Conservation (phyloP, 306 rosid genomes). For the Cucurbita argyrosperma region DNA sequence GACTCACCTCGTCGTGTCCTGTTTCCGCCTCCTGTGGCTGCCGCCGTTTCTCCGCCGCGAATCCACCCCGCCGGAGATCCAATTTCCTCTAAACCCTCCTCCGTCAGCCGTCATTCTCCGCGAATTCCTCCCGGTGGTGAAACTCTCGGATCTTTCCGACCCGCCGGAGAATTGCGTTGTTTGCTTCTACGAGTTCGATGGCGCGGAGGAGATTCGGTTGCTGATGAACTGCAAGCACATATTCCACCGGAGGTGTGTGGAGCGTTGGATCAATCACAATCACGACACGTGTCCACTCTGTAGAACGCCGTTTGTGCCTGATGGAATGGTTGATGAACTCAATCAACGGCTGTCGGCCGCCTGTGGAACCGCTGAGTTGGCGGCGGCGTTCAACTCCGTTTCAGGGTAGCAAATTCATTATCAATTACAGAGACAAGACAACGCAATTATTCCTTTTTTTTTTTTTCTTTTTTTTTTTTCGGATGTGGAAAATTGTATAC, state of each 20-base stretch:
- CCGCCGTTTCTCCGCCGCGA: constrained; percentile 55
- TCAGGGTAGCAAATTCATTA: constrained; percentile 1
- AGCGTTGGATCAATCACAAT: constrained; percentile 94
- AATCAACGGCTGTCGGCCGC: constrained; percentile 69
- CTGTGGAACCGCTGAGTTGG: constrained; percentile 26
- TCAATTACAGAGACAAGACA: not conserved
- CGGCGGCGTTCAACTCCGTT: constrained; percentile 20
- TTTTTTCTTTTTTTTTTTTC: not conserved
- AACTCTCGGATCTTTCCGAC: constrained; percentile 19
- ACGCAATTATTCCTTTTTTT: not conserved
- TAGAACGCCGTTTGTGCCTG: constrained; percentile 60
- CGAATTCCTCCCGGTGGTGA: constrained; percentile 48
- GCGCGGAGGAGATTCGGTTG: constrained; percentile 60
- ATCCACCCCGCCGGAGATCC: constrained; percentile 25
- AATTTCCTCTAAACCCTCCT: constrained; percentile 21
- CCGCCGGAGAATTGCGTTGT: constrained; percentile 58
- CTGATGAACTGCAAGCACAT: constrained; percentile 74
- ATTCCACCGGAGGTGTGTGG: constrained; percentile 66
- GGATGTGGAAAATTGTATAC: too few relatives aligned
- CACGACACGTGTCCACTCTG: constrained; percentile 85
- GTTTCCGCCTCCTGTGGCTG: constrained; percentile 49
- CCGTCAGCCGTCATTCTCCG: constrained; percentile 53
- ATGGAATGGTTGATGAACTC: constrained; percentile 32
- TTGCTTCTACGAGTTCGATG: constrained; percentile 52
- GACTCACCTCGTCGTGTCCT: constrained; percentile 31